Evolutionary conservation across 352 stramenopile species (phyloP), one percentile per base, ranked within the genome.

Genomic region (Phytopythium ostracodes): DNA sequence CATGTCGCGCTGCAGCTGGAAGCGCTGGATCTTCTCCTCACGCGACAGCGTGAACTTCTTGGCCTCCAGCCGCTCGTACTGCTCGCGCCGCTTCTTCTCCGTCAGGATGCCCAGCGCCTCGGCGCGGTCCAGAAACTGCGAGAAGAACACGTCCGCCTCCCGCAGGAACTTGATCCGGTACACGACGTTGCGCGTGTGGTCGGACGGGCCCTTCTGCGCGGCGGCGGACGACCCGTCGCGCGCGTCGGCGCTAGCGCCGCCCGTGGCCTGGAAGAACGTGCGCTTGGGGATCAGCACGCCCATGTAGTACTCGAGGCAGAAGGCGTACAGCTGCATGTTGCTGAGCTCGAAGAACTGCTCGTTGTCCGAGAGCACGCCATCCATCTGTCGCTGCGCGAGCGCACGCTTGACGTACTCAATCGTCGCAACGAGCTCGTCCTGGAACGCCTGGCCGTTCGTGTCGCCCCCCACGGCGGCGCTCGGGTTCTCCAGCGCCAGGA

Each of bases 21-120:
- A 94, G 24, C 80, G 84, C 66, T 87, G 78, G 52, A 94, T 84
- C 60, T 94, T 94, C 52, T 92, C 83, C 53, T 94, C 83, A 12
- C 85, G 75, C 36, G 78, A 79, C 27, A 91, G 73, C 52, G 76
- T 54, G 33, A 89, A 92, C 63, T 80, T 62, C 50, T 89, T 88
- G 51, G 54, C 68, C 55, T 92, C 83, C 46, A 92, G 74, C 14
- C 80, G 78, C 64, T 89, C 80, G 70, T 92, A 89, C 70, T 92
- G 83, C 55, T 89, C 77, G 38, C 79, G 75, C 17, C 84, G 78
- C 66, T 89, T 88, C 68, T 75, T 84, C 35, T 83, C 73, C 52
- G 79, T 77, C 12, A 94, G 58, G n/a, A 90, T 71, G 4, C 76
- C 71, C 62, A 79, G 72, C 56, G 63, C 65, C 71, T 91, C 81